phyloP scores from a whole-genome alignment of 306 rosid species.

The Vigna nakashimae region DNA sequence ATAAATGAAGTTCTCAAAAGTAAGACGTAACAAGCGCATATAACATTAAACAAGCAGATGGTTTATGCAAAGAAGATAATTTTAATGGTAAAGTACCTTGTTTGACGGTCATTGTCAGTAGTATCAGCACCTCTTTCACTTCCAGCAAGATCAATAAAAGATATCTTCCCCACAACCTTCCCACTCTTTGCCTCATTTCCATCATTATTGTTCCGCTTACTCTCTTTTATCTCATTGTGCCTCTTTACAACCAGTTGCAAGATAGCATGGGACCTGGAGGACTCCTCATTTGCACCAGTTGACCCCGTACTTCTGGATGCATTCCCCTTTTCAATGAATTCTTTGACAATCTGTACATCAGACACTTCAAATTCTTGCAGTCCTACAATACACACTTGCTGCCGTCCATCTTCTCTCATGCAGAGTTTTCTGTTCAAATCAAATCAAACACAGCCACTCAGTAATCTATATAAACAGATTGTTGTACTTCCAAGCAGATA shows the following conservation, averaged over 20 bases:
- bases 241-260: conserved; percentile 89
- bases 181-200: conserved; percentile 79
- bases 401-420: conserved; percentile 98
- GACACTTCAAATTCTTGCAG: conserved; percentile 99
- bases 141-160: conserved; percentile 99
- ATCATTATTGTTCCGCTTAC: conserved; percentile 74
- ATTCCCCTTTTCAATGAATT: conserved; percentile 91
- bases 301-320: conserved; percentile 95
- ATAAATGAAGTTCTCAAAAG: conserved; percentile 10
- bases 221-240: conserved; percentile 86
- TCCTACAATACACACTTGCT: conserved; percentile 99
- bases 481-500: not conserved
- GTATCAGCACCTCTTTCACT: conserved; percentile 99
- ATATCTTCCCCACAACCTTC: conserved; percentile 95
- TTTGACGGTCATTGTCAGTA: conserved; percentile 98
- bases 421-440: conserved; percentile 76
- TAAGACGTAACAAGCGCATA: conserved; percentile 6
- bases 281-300: conserved; percentile 99
- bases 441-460: conserved; percentile 36
- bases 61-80: conserved; percentile 23
- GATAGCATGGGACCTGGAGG: conserved; percentile 98
- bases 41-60: conserved; percentile 1
- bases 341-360: conserved; percentile 97
- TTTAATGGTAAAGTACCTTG: conserved; percentile 60
- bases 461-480: conserved; percentile 26